Conservation (phyloP, 2,329 filamentous ascomycete species). For the Hypoxylon sp. region DNA sequence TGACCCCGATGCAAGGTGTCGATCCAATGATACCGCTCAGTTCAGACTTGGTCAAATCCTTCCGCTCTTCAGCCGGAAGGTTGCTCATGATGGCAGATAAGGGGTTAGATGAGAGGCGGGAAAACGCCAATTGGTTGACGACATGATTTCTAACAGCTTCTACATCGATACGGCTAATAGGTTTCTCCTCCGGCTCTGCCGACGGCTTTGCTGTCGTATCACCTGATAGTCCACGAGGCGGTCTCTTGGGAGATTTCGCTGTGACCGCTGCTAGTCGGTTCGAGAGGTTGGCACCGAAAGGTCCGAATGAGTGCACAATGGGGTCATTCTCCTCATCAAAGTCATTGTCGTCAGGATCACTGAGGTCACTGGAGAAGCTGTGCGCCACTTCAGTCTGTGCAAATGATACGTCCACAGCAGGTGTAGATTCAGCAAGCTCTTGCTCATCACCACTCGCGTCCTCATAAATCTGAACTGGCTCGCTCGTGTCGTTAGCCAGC, state of each 20-base stretch:
- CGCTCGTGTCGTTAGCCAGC: constrained; percentile 57
- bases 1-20: constrained; percentile 87
- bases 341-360: constrained; percentile 77
- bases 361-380: constrained; percentile 71
- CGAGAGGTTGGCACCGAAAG: constrained; percentile 89
- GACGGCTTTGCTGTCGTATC: constrained; percentile 47
- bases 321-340: constrained; percentile 96
- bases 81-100: constrained; percentile 91
- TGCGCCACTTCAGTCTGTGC: constrained; percentile 66
- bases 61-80: constrained; percentile 77
- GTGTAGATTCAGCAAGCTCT: constrained; percentile 57
- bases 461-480: constrained; percentile 79
- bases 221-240: constrained; percentile 45
- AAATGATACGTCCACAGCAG: constrained; percentile 57
- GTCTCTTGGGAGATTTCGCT: constrained; percentile 73
- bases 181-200: constrained; percentile 51
- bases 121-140: constrained; percentile 95
- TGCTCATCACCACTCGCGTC: constrained; percentile 73
- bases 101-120: constrained; percentile 90
- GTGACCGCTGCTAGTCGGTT: constrained; percentile 84
- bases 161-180: constrained; percentile 56
- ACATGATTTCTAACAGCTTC: constrained; percentile 82
- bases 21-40: constrained; percentile 80
- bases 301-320: constrained; percentile 91
- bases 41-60: constrained; percentile 71